Evolutionary conservation across 2,329 filamentous ascomycete genomes (phyloP).

Genomic region (Berkeleyomyces basicola): DNA sequence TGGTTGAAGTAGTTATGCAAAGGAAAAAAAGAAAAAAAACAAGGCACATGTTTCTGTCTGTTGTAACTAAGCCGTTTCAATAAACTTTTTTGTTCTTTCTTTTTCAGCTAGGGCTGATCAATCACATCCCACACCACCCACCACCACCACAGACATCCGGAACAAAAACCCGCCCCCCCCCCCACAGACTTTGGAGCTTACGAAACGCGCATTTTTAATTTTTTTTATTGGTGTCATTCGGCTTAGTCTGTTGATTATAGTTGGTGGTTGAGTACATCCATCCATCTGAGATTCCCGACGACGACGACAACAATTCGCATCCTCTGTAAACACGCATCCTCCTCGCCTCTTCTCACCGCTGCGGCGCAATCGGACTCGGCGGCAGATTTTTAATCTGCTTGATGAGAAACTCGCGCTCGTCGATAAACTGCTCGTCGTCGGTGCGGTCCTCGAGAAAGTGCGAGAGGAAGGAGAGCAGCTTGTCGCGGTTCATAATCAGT

Average conservation of each 20-base stretch:
- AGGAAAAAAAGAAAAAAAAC: neutral
- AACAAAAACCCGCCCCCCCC: too few relatives aligned
- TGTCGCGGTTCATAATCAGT: conserved; percentile 87
- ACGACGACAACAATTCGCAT: neutral
- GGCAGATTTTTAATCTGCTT: conserved; percentile 72
- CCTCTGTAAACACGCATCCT: neutral
- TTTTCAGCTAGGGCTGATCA: too few relatives aligned
- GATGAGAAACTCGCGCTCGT: conserved; percentile 93
- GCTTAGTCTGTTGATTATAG: neutral
- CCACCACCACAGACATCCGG: too few relatives aligned
- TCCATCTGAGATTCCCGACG: neutral
- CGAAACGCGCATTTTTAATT: too few relatives aligned
- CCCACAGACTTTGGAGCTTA: too few relatives aligned
- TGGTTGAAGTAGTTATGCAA: neutral
- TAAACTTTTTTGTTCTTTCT: neutral
- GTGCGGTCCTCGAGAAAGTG: conserved; percentile 88
- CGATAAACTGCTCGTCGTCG: conserved; percentile 95
- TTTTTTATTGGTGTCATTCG: neutral
- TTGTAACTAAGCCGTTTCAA: neutral
- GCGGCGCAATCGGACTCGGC: conserved; percentile 35
- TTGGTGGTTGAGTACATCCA: neutral
- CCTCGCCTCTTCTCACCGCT: conserved; percentile 23
- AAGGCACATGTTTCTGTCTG: neutral
- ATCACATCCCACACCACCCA: too few relatives aligned
- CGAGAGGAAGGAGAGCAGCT: conserved; percentile 73